These are phyloP conservation scores for Komagataella kurtzmanii DNA, from an alignment of 805 yeast species.

Conservation along the genomic window DNA sequence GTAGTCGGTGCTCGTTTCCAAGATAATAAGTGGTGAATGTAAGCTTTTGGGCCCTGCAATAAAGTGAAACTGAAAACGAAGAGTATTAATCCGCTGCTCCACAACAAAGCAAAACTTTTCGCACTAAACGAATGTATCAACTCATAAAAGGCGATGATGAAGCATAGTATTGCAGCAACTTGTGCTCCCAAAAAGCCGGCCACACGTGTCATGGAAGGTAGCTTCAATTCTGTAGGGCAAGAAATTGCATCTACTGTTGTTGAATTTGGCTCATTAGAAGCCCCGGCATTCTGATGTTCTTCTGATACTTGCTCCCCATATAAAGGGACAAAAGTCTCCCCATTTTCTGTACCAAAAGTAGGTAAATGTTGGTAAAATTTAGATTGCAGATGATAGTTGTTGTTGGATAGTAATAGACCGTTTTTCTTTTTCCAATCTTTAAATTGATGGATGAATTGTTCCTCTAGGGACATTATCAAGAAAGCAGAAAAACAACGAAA, in stretches of 20 bases:
- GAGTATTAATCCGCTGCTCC: constrained; percentile 85
- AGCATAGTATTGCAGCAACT: constrained; percentile 66
- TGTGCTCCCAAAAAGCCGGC: background rate
- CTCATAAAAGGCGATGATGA: constrained; percentile 65
- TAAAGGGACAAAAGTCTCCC: background rate
- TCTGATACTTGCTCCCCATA: background rate
- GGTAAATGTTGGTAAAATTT: background rate
- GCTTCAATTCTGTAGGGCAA: background rate
- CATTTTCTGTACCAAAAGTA: background rate
- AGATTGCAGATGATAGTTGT: background rate
- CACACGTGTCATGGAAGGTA: background rate
- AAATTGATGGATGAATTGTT: background rate
- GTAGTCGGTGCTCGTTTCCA: constrained; percentile 72
- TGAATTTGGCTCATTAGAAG: background rate
- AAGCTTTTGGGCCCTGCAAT: constrained; percentile 84
- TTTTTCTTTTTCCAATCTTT: background rate
- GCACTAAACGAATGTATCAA: constrained; percentile 83
- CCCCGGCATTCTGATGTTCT: background rate
- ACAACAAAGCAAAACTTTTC: constrained; percentile 74
- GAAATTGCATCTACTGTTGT: background rate
- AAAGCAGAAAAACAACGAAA: background rate
- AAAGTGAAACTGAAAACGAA: constrained; percentile 86
- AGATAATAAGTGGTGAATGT: constrained; percentile 59
- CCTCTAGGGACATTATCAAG: background rate
- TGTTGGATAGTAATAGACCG: background rate